Evolutionary conservation across 225 moss, liverwort and hornwort species (phyloP).

Genomic region (Bryoerythrophyllum caledonicum): DNA sequence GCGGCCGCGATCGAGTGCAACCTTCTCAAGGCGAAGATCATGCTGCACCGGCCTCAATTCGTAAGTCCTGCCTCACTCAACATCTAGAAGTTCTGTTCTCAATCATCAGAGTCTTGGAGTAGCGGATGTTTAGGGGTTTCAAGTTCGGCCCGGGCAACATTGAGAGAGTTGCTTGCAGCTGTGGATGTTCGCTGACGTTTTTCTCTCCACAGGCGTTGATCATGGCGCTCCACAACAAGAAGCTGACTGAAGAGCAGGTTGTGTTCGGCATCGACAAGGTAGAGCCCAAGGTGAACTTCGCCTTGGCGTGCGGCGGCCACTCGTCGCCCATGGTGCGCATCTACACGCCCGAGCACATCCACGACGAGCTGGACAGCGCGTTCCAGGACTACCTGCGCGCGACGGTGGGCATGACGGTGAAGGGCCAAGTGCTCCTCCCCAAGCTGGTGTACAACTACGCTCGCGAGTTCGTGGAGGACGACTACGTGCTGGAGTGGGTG

Average conservation of each 20-base stretch:
- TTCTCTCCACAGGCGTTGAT: slow-evolving; percentile 49
- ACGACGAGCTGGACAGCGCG: slow-evolving; percentile 65
- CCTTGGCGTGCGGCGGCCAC: slow-evolving; percentile 71
- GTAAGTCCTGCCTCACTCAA: slow-evolving; percentile 35
- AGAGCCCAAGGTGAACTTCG: slow-evolving; percentile 67
- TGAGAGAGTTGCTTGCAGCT: no score
- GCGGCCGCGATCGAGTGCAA: slow-evolving; percentile 82
- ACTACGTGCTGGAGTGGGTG: slow-evolving; percentile 65
- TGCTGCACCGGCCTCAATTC: slow-evolving; percentile 75
- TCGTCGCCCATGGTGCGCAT: slow-evolving; percentile 87
- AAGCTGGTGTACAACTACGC: slow-evolving; percentile 81
- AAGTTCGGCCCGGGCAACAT: no score
- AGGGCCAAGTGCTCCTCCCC: slow-evolving; percentile 66
- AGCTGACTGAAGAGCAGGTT: slow-evolving; percentile 68
- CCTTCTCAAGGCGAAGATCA: slow-evolving; percentile 66
- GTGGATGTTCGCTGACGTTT: no score
- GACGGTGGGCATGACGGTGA: slow-evolving; percentile 62
- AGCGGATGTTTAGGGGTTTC: no score
- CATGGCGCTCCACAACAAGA: slow-evolving; percentile 72
- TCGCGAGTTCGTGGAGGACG: slow-evolving; percentile 69
- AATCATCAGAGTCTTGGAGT: no score
- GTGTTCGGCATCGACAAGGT: slow-evolving; percentile 62
- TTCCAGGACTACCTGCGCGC: slow-evolving; percentile 77
- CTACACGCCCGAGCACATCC: slow-evolving; percentile 61
- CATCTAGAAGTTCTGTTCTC: no score